phyloP scores from a whole-genome alignment of 768 basidiomycete species.

The Phaeotremella fagi region DNA sequence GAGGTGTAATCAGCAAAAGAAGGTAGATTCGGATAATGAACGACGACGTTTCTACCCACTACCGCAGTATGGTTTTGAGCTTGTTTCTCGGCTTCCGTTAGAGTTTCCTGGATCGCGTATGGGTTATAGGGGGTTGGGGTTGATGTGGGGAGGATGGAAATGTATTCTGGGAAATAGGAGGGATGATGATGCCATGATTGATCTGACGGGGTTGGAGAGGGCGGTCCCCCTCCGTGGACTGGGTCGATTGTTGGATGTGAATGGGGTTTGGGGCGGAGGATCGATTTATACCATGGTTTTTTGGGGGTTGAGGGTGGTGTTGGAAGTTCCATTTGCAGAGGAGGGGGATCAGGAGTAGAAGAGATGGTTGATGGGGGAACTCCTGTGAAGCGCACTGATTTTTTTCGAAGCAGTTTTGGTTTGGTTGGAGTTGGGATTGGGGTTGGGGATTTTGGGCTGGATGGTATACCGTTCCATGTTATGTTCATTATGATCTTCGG shows the following conservation, averaged over 20 bases:
- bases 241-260: background rate
- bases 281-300: background rate
- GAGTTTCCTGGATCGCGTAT: background rate
- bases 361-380: background rate
- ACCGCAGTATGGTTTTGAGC: slow-evolving; percentile 15
- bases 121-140: slow-evolving; percentile 1
- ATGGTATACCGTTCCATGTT: slow-evolving; percentile 22
- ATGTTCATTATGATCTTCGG: slow-evolving; percentile 10
- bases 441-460: slow-evolving; percentile 2
- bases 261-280: background rate
- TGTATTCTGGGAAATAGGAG: slow-evolving; percentile 37
- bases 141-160: slow-evolving; percentile 11
- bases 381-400: slow-evolving; percentile 13
- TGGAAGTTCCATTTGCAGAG: background rate
- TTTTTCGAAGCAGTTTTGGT: slow-evolving; percentile 15
- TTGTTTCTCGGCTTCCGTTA: slow-evolving; percentile 19
- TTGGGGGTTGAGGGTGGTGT: background rate
- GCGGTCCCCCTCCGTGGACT: background rate
- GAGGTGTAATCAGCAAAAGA: slow-evolving; percentile 21
- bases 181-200: slow-evolving; percentile 35
- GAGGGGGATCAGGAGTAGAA: background rate
- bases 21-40: slow-evolving; percentile 39
- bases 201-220: slow-evolving; percentile 5
- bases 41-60: slow-evolving; percentile 18
- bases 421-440: no score